Evolutionary conservation across 2,329 filamentous ascomycete species (phyloP).

Genomic region (Verticillium nubilum): DNA sequence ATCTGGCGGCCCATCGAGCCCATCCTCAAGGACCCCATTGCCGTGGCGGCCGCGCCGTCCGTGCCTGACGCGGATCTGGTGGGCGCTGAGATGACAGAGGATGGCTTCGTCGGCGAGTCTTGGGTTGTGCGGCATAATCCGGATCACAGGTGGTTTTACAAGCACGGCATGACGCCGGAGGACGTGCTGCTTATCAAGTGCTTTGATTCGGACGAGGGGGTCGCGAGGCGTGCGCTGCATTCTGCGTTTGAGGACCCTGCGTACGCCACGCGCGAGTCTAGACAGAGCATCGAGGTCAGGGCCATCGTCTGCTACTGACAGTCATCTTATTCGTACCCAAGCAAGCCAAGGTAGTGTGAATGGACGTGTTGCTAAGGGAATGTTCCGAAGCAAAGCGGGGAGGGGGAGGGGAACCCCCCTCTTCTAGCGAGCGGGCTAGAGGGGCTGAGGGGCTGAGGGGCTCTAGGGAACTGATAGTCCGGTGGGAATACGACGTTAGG

Average conservation of each 20-base stretch:
- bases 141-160: slow-evolving; percentile 47
- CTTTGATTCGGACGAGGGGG: slow-evolving; percentile 54
- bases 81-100: slow-evolving; percentile 42
- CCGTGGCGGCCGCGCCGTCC: slow-evolving; percentile 43
- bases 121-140: slow-evolving; percentile 35
- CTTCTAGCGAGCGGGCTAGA: no score
- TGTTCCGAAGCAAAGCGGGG: no score
- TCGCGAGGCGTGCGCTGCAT: slow-evolving; percentile 45
- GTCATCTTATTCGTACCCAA: background rate
- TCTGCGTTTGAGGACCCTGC: slow-evolving; percentile 42
- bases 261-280: slow-evolving; percentile 49
- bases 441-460: no score
- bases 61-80: slow-evolving; percentile 47
- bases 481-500: no score
- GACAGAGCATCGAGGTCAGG: slow-evolving; percentile 68
- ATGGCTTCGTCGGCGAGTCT: slow-evolving; percentile 42
- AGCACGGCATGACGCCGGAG: slow-evolving; percentile 42
- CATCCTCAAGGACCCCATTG: slow-evolving; percentile 39
- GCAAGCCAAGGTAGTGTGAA: no score
- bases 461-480: no score
- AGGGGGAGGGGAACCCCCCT: no score
- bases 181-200: slow-evolving; percentile 57
- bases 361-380: no score
- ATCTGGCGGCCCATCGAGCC: slow-evolving; percentile 32
- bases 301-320: slow-evolving; percentile 52